Base-by-base conservation (phyloP, 257 asterid species). In the Ilex asprella region DNA sequence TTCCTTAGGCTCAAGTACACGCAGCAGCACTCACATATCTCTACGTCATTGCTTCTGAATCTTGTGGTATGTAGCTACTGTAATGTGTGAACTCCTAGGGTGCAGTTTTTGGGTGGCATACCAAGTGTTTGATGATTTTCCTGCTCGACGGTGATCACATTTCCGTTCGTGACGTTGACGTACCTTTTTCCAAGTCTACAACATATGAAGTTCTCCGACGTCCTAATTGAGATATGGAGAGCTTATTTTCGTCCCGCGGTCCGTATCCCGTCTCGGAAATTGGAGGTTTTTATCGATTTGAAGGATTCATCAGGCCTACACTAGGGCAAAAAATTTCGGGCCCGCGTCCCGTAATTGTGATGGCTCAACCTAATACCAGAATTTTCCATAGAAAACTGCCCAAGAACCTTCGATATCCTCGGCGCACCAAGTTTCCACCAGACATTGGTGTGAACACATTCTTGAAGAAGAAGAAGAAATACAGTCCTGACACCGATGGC, bases 351-450 rank as follows among this genome's bases (percentile, higher is more conserved):
- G 10, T 53, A 15, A n/a, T 14, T 53, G 4, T 14, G 30, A 53
- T 53, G 57, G 30, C 11, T 5, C 57, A 46, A 10, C 10, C 52
- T 10, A 14, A 14, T 46, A 10, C 52, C 52, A 46, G 30, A 53
- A 53, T 15, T 14, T n/a, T 2, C 11, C 2, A 6, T 1, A 76
- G 64, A 69, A 77, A 67, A 77, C 81, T 68, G 32, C 82, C 95
- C 55, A 84, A 81, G 83, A 86, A 81, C 65, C 81, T 79, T 15
- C 82, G 76, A 5, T 68, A 80, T 56, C 91, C 85, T 14, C 83
- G 91, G 11, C 80, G 82, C 59, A 79, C 81, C 12, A 81, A 81
- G 81, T 41, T 67, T 47, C 87, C 84, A 14, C 89, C 88, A 2
- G 87, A 86, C 16, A 56, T 39, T 57, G 61, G 72, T 32, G 41